Base-by-base conservation (phyloP, 2,329 filamentous ascomycete species). In the Fusarium euwallaceae region DNA sequence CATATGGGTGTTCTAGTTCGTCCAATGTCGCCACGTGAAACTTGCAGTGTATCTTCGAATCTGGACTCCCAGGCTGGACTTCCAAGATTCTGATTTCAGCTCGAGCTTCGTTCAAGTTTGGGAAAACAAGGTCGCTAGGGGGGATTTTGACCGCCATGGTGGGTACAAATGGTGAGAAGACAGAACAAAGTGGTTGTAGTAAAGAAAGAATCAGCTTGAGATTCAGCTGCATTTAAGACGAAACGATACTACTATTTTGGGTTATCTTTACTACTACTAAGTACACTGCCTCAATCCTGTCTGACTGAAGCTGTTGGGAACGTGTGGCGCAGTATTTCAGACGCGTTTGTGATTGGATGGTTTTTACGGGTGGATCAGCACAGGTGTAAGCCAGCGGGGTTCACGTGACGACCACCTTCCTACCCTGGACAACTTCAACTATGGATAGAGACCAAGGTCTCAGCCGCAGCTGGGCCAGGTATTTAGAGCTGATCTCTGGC, bases 51-150 rank as follows among this genome's bases (percentile, higher is more conserved):
- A 63, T 12, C 6, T 24, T 8, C 8, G 32, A 36, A 29, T 20
- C 20, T 6, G 17, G 2, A 17, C 6, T 34, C 10, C 39, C 39
- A 16, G 59, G 29, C 14, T 48, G 14, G 8, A 61, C 16, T 29
- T 61, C 59, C n/a, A 61, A 22, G 14, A 61, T 34, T 10, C 59
- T 32, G 27, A 61, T 48, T n/a, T 61, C 59, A 8, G 39, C 59
- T 41, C 17, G 24, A 11, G 20, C 32, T 10, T 41, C 9, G 39
- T 61, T 22, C 9, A 61, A 16, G 29, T 16, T 14, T 36, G 39
- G 59, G 16, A 61, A 43, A 16, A 17, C 6, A 5, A 22, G n/a
- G 27, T 61, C 27, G n/a, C 45, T 20, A 6, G 22, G 22, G n/a
- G 41, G 20, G 10, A 17, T 17, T 16, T 61, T 48, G 6, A 24